Conservation (phyloP, 495 filamentous ascomycete genomes). For the Penicillium paradoxum region DNA sequence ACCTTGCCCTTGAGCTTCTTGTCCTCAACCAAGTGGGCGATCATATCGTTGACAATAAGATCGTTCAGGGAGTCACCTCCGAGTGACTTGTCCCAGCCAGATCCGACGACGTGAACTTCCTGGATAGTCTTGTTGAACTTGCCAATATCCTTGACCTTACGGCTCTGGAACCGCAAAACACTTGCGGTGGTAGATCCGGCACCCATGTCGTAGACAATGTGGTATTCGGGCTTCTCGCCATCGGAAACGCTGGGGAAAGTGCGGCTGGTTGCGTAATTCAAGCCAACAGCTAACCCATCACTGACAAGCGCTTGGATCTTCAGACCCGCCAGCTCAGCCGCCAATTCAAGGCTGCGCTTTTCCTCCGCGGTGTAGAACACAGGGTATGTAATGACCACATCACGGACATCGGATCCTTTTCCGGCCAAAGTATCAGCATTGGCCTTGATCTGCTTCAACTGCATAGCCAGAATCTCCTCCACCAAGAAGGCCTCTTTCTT, state of each 20-base stretch:
- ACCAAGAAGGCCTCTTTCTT: conserved; percentile 70
- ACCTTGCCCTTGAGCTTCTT: conserved; percentile 66
- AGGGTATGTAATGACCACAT: conserved; percentile 88
- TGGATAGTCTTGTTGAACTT: conserved; percentile 95
- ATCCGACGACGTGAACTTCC: conserved; percentile 80
- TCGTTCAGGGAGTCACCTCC: conserved; percentile 88
- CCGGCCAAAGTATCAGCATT: conserved; percentile 86
- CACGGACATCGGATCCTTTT: conserved; percentile 65
- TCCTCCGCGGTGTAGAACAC: conserved; percentile 86
- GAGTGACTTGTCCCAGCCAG: conserved; percentile 82
- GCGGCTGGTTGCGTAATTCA: conserved; percentile 91
- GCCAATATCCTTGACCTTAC: conserved; percentile 84
- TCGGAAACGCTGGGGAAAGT: conserved; percentile 80
- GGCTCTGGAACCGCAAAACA: conserved; percentile 82
- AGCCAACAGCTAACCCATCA: conserved; percentile 85
- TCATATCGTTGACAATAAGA: conserved; percentile 82
- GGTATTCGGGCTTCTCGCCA: conserved; percentile 83
- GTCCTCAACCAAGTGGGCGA: conserved; percentile 67
- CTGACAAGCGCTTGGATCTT: conserved; percentile 79
- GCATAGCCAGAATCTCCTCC: conserved; percentile 95
- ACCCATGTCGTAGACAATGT: conserved; percentile 96
- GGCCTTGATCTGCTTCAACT: conserved; percentile 78
- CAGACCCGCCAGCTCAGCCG: conserved; percentile 81
- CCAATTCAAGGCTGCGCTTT: conserved; percentile 71
- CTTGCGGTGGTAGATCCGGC: conserved; percentile 97